A percentile compares a stretch with the other conserved stretches of the same genome.
phyloP scores from a whole-genome alignment of 352 stramenopile genomes.

The Globisporangium heterothallicum region DNA sequence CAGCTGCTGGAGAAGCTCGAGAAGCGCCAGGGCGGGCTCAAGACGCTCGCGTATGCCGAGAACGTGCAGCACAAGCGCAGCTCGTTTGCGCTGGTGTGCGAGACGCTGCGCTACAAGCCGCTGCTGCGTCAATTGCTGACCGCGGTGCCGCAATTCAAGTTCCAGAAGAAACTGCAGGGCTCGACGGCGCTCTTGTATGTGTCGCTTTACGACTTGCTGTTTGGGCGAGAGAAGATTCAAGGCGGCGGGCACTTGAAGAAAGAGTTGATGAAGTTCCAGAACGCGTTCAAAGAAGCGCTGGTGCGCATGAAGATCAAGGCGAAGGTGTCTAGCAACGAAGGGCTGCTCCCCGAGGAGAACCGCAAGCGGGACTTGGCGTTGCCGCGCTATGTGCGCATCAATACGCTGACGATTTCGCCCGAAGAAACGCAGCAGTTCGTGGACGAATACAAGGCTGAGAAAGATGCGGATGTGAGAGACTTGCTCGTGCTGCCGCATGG shows the following conservation, averaged over 20 bases:
- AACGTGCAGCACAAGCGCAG: conserved; percentile 82
- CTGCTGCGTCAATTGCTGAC: conserved; percentile 62
- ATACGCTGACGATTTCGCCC: conserved; percentile 73
- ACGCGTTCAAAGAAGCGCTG: conserved; percentile 65
- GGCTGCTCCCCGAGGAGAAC: conserved; percentile 74
- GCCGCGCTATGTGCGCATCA: conserved; percentile 92
- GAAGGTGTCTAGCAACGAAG: conserved; percentile 75
- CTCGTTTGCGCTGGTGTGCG: conserved; percentile 85
- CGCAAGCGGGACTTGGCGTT: conserved; percentile 60
- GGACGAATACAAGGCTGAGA: conserved; percentile 43
- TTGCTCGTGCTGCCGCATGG: conserved; percentile 89
- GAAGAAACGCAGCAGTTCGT: conserved; percentile 47
- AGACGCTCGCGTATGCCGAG: conserved; percentile 79
- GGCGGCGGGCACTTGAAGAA: conserved; percentile 87
- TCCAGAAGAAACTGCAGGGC: conserved; percentile 48
- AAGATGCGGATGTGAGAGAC: conserved; percentile 86
- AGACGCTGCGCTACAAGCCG: conserved; percentile 86
- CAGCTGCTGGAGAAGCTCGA: conserved; percentile 75
- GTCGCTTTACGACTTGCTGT: conserved; percentile 86
- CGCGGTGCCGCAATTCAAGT: conserved; percentile 64
- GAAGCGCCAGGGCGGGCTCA: conserved; percentile 72
- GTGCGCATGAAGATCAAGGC: conserved; percentile 79
- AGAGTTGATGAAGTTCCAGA: conserved; percentile 68
- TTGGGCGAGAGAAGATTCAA: conserved; percentile 81
- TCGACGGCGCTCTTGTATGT: conserved; percentile 64